Base-by-base conservation (phyloP, 495 filamentous ascomycete species). In the Penicillium cosmopolitanum region DNA sequence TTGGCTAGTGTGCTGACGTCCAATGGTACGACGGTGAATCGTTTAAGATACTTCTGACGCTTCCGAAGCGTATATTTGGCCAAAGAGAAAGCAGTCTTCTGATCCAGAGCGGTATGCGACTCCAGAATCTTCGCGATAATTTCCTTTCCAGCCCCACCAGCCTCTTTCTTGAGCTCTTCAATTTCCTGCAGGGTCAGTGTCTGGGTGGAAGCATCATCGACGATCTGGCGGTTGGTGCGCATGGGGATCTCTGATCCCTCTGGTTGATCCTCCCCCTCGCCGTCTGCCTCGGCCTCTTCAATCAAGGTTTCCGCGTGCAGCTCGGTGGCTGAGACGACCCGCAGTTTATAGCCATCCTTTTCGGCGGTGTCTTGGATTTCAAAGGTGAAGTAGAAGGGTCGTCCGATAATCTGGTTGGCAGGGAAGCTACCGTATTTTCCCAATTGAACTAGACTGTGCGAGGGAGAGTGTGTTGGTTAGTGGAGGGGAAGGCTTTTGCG, bases 51-150 rank as follows among this genome's bases (percentile, higher is more conserved):
- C 76, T 98, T 98, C 71, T 87, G 94, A 42, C 88, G 87, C 79
- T 98, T 98, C 19, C 95, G 83, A 15, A 98, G 77, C 48, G 92
- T 96, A 68, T 98, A 98, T 70, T 98, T 98, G 21, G 93, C 92
- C 18, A 97, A 77, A 6, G 90, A 92, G 72, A 96, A 98, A 2
- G 88, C 83, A 0, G 95, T 97, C 78, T 98, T 98, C 77, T 98
- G 89, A 60, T 96, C 92, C 28, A 98, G 77, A 0, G 88, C 90
- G 4, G 86, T 84, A 74, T 98, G 95, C 13, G 90, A 92, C 18
- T 89, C 80, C 68, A 98, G 75, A 3, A 98, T 82, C 71, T 91
- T 95, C 36, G 88, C 87, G 53, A 98, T 91, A 38, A 98, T 81
- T 44, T 96, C 92, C 72, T 89, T 90, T 9, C 95, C 95, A 0